Conservation (phyloP, 345 rosid species). For the Gossypium arboreum region DNA sequence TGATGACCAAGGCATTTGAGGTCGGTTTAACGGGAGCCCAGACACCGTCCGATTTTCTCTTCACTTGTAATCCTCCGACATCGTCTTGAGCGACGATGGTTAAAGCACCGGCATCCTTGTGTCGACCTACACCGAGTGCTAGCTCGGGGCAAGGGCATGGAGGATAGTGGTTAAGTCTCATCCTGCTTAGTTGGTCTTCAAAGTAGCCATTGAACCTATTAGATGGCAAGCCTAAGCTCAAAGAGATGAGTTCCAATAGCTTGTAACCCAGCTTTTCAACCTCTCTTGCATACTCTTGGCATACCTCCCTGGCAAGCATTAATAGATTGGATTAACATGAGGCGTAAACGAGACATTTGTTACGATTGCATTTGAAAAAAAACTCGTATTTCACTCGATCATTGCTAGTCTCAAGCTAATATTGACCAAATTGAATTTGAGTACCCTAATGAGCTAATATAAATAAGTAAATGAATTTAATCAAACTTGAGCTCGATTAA, state of each 20-base stretch:
- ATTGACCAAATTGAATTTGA: neutral
- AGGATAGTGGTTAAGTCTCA: constrained; percentile 73
- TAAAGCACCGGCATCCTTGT: constrained; percentile 75
- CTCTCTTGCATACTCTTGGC: constrained; percentile 61
- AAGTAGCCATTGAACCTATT: constrained; percentile 50
- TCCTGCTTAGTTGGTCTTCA: constrained; percentile 55
- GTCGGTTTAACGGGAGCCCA: constrained; percentile 64
- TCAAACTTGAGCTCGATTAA: neutral
- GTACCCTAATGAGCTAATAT: neutral
- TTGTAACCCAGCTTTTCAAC: constrained; percentile 59
- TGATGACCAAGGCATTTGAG: constrained; percentile 60
- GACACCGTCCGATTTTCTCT: constrained; percentile 60
- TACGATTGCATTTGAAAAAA: neutral
- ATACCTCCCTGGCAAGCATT: constrained; percentile 44
- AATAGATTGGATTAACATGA: neutral
- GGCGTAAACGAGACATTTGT: neutral
- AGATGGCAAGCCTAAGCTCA: constrained; percentile 60
- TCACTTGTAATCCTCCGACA: constrained; percentile 78
- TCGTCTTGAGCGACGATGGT: constrained; percentile 74
- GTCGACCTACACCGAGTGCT: constrained; percentile 84
- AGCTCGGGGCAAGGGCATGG: constrained; percentile 73
- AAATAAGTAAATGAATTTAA: neutral
- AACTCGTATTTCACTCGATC: neutral
- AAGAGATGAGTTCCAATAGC: constrained; percentile 57
- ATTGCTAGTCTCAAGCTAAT: neutral